Percentiles rank a stretch among this genome's conserved stretches.
These are phyloP conservation scores for Terfezia boudieri DNA, from an alignment of 495 filamentous ascomycete species.

Conservation along the genomic window DNA sequence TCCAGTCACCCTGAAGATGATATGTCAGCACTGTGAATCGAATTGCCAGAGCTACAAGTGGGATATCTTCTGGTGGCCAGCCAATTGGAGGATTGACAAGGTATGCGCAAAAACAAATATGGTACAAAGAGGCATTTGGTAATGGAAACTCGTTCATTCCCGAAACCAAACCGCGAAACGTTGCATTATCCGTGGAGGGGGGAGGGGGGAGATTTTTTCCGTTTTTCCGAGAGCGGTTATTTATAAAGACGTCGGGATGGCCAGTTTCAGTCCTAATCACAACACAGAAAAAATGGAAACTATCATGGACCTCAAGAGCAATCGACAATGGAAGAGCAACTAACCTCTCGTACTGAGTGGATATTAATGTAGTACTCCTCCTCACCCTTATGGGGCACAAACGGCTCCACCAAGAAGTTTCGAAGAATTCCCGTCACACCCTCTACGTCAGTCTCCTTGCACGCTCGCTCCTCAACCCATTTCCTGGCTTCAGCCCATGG, in stretches of 20 bases:
- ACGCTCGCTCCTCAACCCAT: conserved; percentile 80
- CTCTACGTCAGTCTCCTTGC: conserved; percentile 84
- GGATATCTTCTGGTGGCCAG: not conserved
- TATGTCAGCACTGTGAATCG: conserved; percentile 16
- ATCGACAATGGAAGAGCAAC: conserved; percentile 18
- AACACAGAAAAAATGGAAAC: not conserved
- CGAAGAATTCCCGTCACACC: conserved; percentile 68
- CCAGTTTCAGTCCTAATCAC: not conserved
- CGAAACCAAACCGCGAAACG: too few species aligned
- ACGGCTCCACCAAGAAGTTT: conserved; percentile 94
- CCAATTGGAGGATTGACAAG: not conserved
- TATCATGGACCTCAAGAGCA: not conserved
- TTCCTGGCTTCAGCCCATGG: conserved; percentile 76
- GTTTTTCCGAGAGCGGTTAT: not conserved
- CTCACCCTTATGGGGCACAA: conserved; percentile 76
- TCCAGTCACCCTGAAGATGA: conserved; percentile 71
- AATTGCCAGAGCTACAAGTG: not conserved
- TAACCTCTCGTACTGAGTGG: conserved; percentile 73
- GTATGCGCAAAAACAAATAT: not conserved
- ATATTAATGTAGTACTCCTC: conserved; percentile 99
- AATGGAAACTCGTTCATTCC: not conserved
- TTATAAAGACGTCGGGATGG: not conserved
- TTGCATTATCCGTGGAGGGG: too few species aligned
- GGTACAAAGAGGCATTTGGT: not conserved
- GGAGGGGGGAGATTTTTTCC: not conserved